Evolutionary conservation across 1,284 basidiomycete species (phyloP).

Genomic region (Vanrija sp.): DNA sequence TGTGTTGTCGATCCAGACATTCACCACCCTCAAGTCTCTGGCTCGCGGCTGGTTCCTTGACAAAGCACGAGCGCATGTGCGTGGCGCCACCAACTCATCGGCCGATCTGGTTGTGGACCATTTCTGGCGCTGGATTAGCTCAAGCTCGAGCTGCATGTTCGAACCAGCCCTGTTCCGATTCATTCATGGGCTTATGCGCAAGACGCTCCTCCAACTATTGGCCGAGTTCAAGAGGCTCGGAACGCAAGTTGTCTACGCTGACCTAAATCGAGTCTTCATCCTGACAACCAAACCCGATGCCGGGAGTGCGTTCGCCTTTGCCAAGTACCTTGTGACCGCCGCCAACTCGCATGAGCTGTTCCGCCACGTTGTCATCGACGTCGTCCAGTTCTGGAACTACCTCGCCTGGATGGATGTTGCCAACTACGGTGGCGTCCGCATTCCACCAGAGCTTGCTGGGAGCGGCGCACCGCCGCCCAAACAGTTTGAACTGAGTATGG

Average conservation of each 20-base stretch:
- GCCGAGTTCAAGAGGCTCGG: constrained; percentile 96
- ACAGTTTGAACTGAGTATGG: constrained; percentile 66
- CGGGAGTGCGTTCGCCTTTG: constrained; percentile 90
- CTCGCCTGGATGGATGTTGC: constrained; percentile 93
- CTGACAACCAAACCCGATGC: constrained; percentile 90
- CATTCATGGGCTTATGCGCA: constrained; percentile 92
- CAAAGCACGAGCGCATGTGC: constrained; percentile 58
- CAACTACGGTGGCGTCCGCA: constrained; percentile 87
- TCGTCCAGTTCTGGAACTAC: constrained; percentile 90
- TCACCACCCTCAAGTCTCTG: constrained; percentile 80
- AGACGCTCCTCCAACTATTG: constrained; percentile 93
- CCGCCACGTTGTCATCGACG: constrained; percentile 83
- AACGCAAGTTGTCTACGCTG: constrained; percentile 90
- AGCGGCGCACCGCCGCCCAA: constrained; percentile 24
- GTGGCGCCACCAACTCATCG: constrained; percentile 45
- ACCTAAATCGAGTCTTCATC: constrained; percentile 84
- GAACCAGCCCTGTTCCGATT: constrained; percentile 93
- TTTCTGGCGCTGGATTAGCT: constrained; percentile 97
- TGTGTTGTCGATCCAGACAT: constrained; percentile 84
- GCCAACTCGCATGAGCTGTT: constrained; percentile 94
- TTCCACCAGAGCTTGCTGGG: constrained; percentile 55
- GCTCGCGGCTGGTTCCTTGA: constrained; percentile 91
- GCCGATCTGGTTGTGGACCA: constrained; percentile 64
- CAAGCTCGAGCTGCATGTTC: constrained; percentile 77
- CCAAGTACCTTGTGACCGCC: constrained; percentile 88